phyloP scores from a whole-genome alignment of 1,284 basidiomycete species.

The Ustilago cynodontis region DNA sequence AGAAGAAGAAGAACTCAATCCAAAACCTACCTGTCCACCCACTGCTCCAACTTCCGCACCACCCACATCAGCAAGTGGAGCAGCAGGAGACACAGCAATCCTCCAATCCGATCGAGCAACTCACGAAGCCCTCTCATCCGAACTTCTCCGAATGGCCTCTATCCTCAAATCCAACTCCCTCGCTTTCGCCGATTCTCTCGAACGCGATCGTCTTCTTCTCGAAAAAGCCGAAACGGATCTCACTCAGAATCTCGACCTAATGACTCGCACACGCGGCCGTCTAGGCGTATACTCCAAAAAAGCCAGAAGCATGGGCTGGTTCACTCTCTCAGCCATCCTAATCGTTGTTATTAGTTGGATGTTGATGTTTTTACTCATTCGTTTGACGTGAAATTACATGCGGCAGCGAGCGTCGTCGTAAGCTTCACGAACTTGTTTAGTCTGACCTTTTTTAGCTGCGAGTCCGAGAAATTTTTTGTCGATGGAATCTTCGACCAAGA shows the following conservation, averaged over 20 bases:
- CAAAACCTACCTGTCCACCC: not conserved
- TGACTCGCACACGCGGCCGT: conserved; percentile 67
- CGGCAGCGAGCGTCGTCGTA: conserved; percentile 23
- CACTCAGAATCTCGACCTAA: conserved; percentile 62
- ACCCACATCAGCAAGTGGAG: conserved; percentile 1
- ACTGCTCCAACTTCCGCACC: not conserved
- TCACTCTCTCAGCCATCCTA: conserved; percentile 61
- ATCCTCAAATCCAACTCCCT: conserved; percentile 63
- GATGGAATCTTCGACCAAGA: conserved; percentile 14
- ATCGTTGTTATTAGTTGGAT: conserved; percentile 66
- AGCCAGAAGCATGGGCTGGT: conserved; percentile 67
- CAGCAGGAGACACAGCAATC: conserved; percentile 30
- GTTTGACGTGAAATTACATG: conserved; percentile 53
- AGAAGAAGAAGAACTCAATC: conserved; percentile 17
- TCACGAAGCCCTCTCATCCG: conserved; percentile 65
- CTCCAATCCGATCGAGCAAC: conserved; percentile 58
- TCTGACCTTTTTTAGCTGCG: conserved; percentile 19
- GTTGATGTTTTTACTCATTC: conserved; percentile 67
- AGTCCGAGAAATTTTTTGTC: conserved; percentile 34
- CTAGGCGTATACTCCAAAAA: conserved; percentile 65
- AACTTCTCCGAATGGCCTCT: conserved; percentile 67
- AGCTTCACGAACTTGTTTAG: conserved; percentile 29
- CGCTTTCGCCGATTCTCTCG: conserved; percentile 64
- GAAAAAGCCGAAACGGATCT: conserved; percentile 61
- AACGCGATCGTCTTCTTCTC: conserved; percentile 65